Evolutionary conservation across 768 basidiomycete genomes (phyloP).

Genomic region (Fomitopsis pulvina): DNA sequence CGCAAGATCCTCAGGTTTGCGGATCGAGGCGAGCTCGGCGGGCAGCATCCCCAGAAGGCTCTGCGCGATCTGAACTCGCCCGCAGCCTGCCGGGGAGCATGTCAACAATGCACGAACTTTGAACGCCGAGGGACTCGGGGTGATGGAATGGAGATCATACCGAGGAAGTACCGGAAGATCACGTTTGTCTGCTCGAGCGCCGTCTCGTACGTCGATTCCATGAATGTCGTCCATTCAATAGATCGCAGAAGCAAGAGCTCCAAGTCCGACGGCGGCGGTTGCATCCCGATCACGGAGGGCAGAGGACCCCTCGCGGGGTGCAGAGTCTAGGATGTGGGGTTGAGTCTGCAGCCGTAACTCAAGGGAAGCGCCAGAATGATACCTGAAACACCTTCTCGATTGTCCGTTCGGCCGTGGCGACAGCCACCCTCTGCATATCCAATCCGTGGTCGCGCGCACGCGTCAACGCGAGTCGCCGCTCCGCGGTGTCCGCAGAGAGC

Average conservation of each 20-base stretch:
- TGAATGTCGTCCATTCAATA: slow-evolving; percentile 90
- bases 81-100: no score
- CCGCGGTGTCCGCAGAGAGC: slow-evolving; percentile 52
- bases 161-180: slow-evolving; percentile 84
- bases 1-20: slow-evolving; percentile 63
- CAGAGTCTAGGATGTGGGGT: slow-evolving; percentile 33
- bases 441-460: slow-evolving; percentile 82
- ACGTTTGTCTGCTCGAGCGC: slow-evolving; percentile 86
- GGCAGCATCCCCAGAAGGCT: slow-evolving; percentile 55
- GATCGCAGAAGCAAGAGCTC: slow-evolving; percentile 73
- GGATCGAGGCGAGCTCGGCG: slow-evolving; percentile 50
- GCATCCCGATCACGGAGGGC: slow-evolving; percentile 53
- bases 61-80: slow-evolving; percentile 65
- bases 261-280: slow-evolving; percentile 46
- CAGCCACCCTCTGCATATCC: slow-evolving; percentile 73
- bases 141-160: slow-evolving; percentile 49
- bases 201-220: slow-evolving; percentile 62
- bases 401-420: slow-evolving; percentile 71
- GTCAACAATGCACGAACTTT: no score
- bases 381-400: slow-evolving; percentile 68
- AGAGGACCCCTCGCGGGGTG: slow-evolving; percentile 49
- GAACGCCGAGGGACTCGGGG: no score
- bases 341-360: slow-evolving; percentile 3
- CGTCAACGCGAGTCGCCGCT: slow-evolving; percentile 63
- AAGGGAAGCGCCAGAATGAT: slow-evolving; percentile 11